Conservation (phyloP, 192 early-diverging fungal genomes). For the Funneliformis geosporum region DNA sequence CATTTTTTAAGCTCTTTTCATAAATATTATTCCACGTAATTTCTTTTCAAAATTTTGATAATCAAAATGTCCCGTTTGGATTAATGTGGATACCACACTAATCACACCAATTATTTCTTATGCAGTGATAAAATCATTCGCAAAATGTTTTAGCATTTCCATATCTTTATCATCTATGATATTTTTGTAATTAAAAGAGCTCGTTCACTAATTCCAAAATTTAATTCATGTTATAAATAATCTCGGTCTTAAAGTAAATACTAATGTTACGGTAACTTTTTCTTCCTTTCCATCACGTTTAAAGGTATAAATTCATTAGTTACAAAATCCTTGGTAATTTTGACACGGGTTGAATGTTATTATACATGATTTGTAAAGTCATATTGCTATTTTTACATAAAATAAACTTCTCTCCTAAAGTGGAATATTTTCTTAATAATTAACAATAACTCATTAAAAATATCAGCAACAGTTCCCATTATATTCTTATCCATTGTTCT, state of each 20-base stretch:
- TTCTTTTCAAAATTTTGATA: slow-evolving; percentile 24
- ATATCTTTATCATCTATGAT: neutral
- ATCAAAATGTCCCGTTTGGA: slow-evolving; percentile 32
- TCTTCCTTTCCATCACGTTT: neutral
- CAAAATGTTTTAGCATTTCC: neutral
- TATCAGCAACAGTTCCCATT: neutral
- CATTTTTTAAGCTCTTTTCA: slow-evolving; percentile 25
- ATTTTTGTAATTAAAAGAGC: slow-evolving; percentile 17
- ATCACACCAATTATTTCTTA: too few species aligned
- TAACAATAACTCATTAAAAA: neutral
- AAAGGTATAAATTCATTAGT: slow-evolving; percentile 20
- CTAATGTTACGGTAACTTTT: too few species aligned
- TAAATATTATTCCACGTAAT: neutral
- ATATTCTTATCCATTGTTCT: too few species aligned
- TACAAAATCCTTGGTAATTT: slow-evolving; percentile 29
- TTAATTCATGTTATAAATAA: neutral
- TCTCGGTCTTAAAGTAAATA: too few species aligned
- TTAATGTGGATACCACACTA: slow-evolving; percentile 11
- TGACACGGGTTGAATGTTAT: slow-evolving; percentile 21
- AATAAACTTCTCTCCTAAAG: slow-evolving; percentile 3
- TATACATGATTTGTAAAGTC: slow-evolving; percentile 27
- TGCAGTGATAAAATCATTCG: slow-evolving; percentile 15
- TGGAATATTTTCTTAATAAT: slow-evolving; percentile 1
- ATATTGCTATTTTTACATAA: neutral
- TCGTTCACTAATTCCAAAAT: slow-evolving; percentile 15